Evolutionary conservation across 2,329 filamentous ascomycete species (phyloP).

Genomic region (Apiospora aurea): DNA sequence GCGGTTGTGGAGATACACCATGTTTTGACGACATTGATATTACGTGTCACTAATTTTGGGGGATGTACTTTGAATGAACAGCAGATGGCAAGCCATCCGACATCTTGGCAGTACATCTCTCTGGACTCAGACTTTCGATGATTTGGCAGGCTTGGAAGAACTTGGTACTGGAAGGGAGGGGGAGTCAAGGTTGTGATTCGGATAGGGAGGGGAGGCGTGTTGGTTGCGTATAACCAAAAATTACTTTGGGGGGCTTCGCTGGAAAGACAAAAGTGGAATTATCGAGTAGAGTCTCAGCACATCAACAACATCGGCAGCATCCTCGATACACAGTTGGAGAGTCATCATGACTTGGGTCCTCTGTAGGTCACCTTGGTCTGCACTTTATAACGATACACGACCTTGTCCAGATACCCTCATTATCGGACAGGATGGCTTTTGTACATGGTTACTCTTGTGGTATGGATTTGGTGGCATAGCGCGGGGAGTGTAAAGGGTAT

Average conservation of each 20-base stretch:
- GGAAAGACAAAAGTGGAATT: constrained; percentile 49
- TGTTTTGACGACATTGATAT: constrained; percentile 27
- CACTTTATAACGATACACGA: constrained; percentile 35
- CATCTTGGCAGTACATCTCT: constrained; percentile 52
- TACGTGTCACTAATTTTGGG: constrained; percentile 37
- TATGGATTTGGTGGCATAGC: constrained; percentile 46
- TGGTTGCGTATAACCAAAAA: constrained; percentile 38
- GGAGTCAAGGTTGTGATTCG: constrained; percentile 42
- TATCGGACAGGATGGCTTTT: constrained; percentile 36
- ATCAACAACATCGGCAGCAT: constrained; percentile 22
- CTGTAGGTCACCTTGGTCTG: constrained; percentile 22
- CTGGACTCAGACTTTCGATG: constrained; percentile 52
- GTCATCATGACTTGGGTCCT: neutral
- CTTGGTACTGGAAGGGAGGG: constrained; percentile 45
- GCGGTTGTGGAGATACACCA: constrained; percentile 18
- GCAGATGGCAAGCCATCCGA: constrained; percentile 50
- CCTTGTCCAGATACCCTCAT: constrained; percentile 34
- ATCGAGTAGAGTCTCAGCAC: constrained; percentile 23
- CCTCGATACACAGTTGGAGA: constrained; percentile 19
- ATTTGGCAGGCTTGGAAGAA: constrained; percentile 52
- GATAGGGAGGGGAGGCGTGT: constrained; percentile 36
- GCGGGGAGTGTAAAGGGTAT: constrained; percentile 46
- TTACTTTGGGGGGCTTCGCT: constrained; percentile 46
- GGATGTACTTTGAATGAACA: constrained; percentile 49
- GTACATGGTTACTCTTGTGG: constrained; percentile 37